These are phyloP conservation scores for Dioscorea dumetorum DNA, from an alignment of 106 monocot species.

Conservation along the genomic window DNA sequence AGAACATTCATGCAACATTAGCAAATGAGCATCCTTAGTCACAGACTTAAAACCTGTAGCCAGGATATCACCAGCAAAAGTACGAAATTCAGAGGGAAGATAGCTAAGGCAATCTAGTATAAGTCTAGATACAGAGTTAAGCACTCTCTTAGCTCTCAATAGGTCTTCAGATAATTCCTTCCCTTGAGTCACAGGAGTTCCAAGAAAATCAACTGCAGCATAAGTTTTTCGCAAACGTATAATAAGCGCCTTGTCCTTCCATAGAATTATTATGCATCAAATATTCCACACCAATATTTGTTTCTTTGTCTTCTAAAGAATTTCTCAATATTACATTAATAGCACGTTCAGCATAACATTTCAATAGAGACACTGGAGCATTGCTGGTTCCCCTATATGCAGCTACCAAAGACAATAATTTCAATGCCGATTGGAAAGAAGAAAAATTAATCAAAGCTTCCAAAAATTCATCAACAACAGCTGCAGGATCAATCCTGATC, in stretches of 20 bases:
- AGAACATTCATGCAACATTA: slow-evolving; percentile 54
- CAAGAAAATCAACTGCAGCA: neutral
- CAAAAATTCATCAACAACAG: slow-evolving; percentile 70
- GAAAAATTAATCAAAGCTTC: slow-evolving; percentile 79
- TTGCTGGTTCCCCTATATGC: slow-evolving; percentile 53
- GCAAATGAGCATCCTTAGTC: slow-evolving; percentile 41
- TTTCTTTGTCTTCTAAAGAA: slow-evolving; percentile 15
- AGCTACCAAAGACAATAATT: slow-evolving; percentile 70
- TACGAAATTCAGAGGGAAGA: slow-evolving; percentile 73
- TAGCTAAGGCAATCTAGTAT: slow-evolving; percentile 71
- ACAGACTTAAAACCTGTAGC: slow-evolving; percentile 52
- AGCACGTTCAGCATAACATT: slow-evolving; percentile 67
- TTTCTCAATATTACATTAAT: slow-evolving; percentile 47
- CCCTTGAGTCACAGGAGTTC: neutral
- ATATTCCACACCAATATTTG: neutral
- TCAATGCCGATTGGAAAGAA: slow-evolving; percentile 58
- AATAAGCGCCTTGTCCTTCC: neutral
- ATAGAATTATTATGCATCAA: neutral
- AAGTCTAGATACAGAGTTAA: slow-evolving; percentile 35
- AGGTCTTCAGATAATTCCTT: slow-evolving; percentile 2
- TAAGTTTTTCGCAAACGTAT: neutral
- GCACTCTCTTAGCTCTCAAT: slow-evolving; percentile 11
- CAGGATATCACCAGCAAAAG: slow-evolving; percentile 71
- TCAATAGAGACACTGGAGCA: slow-evolving; percentile 68
- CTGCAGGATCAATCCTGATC: slow-evolving; percentile 63